Conservation (phyloP, 345 rosid species). For the Mercurialis annua region DNA sequence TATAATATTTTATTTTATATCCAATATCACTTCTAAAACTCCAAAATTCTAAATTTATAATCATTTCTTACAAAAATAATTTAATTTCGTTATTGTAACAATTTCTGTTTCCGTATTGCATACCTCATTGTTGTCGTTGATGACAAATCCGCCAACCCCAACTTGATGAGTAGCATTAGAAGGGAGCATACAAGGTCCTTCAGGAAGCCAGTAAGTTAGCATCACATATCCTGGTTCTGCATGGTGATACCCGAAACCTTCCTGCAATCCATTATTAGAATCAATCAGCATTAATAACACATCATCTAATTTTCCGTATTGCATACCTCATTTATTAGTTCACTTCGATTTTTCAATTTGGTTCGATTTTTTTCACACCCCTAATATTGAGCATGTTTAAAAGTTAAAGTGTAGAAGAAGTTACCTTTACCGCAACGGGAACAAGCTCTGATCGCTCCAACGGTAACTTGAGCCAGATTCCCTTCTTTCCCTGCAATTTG, state of each 20-base stretch:
- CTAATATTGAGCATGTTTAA: too few relatives aligned
- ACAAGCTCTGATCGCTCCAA: slow-evolving; percentile 66
- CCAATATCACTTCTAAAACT: too few relatives aligned
- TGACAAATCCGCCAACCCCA: slow-evolving; percentile 89
- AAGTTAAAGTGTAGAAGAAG: neutral
- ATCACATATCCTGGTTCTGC: slow-evolving; percentile 82
- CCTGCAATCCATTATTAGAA: slow-evolving; percentile 34
- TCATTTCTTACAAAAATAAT: too few relatives aligned
- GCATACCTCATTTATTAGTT: too few relatives aligned
- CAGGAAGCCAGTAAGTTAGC: slow-evolving; percentile 92
- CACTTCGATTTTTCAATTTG: too few relatives aligned
- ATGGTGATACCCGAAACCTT: slow-evolving; percentile 89
- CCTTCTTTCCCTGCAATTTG: slow-evolving; percentile 66
- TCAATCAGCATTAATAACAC: too few relatives aligned
- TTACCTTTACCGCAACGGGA: slow-evolving; percentile 79
- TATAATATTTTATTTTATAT: too few relatives aligned
- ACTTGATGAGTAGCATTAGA: slow-evolving; percentile 94
- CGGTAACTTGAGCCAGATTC: slow-evolving; percentile 84
- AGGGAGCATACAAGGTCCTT: slow-evolving; percentile 84
- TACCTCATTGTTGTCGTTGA: slow-evolving; percentile 77
- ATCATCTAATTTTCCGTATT: neutral
- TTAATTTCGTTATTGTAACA: too few relatives aligned
- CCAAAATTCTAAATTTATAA: too few relatives aligned
- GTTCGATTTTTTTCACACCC: too few relatives aligned
- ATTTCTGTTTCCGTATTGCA: too few relatives aligned